These are phyloP conservation scores for Venturiaceae sp. DNA, from an alignment of 2,329 filamentous ascomycete species.

Conservation along the genomic window DNA sequence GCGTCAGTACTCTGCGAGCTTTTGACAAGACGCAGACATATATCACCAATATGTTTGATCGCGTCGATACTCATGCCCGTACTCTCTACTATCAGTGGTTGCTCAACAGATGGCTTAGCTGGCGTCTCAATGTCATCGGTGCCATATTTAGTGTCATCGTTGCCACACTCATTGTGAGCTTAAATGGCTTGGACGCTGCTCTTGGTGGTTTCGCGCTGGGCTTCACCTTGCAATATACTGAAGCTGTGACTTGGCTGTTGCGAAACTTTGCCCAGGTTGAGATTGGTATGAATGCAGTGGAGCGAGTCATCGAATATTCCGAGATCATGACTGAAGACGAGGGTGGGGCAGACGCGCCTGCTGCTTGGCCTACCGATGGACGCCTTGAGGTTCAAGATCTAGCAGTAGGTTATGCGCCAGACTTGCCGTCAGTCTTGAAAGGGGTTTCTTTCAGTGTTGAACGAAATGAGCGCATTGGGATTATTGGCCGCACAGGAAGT, in stretches of 20 bases:
- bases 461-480: slow-evolving; percentile 52
- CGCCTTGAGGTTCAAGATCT: slow-evolving; percentile 64
- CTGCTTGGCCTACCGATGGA: slow-evolving; percentile 67
- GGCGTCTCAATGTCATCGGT: slow-evolving; percentile 61
- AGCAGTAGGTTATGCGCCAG: slow-evolving; percentile 60
- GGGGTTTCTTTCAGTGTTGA: slow-evolving; percentile 58
- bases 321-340: slow-evolving; percentile 49
- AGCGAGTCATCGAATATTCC: slow-evolving; percentile 67
- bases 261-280: slow-evolving; percentile 58
- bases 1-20: slow-evolving; percentile 65
- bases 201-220: slow-evolving; percentile 67
- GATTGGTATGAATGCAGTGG: slow-evolving; percentile 65
- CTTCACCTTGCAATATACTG: slow-evolving; percentile 62
- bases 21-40: slow-evolving; percentile 62
- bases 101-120: slow-evolving; percentile 69
- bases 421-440: slow-evolving; percentile 61
- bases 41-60: slow-evolving; percentile 50
- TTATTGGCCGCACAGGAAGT: slow-evolving; percentile 65
- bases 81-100: slow-evolving; percentile 60
- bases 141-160: slow-evolving; percentile 59
- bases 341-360: slow-evolving; percentile 48
- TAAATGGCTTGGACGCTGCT: slow-evolving; percentile 52
- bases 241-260: slow-evolving; percentile 54
- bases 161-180: slow-evolving; percentile 52
- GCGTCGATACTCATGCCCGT: slow-evolving; percentile 58